Base-by-base conservation (phyloP, 176 grass and related monocot genomes). In the Ananas comosus region DNA sequence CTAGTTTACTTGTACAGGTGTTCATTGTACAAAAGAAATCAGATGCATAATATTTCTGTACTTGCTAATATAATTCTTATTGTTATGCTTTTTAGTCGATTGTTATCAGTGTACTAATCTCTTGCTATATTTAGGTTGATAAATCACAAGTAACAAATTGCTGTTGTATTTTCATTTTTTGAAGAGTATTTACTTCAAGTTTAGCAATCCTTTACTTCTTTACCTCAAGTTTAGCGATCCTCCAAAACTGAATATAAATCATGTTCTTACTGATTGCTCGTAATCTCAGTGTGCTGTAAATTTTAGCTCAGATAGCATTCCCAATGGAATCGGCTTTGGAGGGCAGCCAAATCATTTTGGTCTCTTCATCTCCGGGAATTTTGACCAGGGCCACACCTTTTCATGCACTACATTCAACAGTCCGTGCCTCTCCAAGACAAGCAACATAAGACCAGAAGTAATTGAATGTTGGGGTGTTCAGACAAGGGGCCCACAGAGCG, bases 381-480 rank as follows among this genome's bases (percentile, higher is more conserved):
- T 97, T 12, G 93, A 97, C 79, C 86, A 79, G 67, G 93, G 93
- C 42, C 89, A 97, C 64, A 92, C 89, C 59, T 92, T 92, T 73
- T 64, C 70, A 13, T 92, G 89, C 78, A 81, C 77, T 42, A 92
- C 93, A 7, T 97, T 97, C 72, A 92, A 83, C 51, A 87, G 82
- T 58, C 93, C 93, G 74, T 12, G 75, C 12, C 86, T 97, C 68
- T 90, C 93, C 12, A 85, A 85, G 63, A 71, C 73, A 49, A 88
- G 56, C 66, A 83, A 77, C 24, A 87, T 97, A 74, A 76, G 33
- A 68, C 89, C 82, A 67, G 93, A 92, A 71, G 80, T 88, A 12
- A 92, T 97, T 63, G 89, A 92, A 70, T 92, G 93, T 72, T 97
- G 93, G 93, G 84, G 86, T 16, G 79, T 97, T 82, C 52, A 92